Evolutionary conservation across 208 protist species (phyloP).

Genomic region (Novymonas esmeraldas): DNA sequence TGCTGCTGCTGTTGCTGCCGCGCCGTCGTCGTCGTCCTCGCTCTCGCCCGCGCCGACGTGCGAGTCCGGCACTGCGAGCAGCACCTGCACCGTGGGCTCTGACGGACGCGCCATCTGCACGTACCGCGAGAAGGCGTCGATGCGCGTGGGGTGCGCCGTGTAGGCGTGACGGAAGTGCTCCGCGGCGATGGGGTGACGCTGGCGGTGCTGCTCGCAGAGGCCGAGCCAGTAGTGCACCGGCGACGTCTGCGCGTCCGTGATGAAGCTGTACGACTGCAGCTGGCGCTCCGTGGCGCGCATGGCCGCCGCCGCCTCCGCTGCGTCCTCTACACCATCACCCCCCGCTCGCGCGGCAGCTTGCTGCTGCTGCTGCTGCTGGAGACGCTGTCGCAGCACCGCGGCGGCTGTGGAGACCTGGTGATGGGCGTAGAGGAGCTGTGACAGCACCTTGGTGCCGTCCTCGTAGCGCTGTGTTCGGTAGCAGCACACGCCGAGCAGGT

Average conservation of each 20-base stretch:
- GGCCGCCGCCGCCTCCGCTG: neutral
- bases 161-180: constrained; percentile 29
- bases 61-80: constrained; percentile 19
- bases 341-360: neutral
- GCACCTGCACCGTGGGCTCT: constrained; percentile 16
- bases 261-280: constrained; percentile 27
- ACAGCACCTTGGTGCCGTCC: constrained; percentile 59
- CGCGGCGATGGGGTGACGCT: constrained; percentile 22
- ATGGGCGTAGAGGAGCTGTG: constrained; percentile 47
- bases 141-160: constrained; percentile 42
- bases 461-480: constrained; percentile 59
- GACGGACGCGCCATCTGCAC: constrained; percentile 27
- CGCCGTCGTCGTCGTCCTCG: constrained; percentile 4
- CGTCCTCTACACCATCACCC: constrained; percentile 3
- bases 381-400: constrained; percentile 14
- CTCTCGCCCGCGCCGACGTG: constrained; percentile 18
- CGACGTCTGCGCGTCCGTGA: constrained; percentile 24
- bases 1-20: constrained; percentile 4
- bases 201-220: constrained; percentile 48
- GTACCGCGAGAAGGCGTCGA: constrained; percentile 62
- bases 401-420: constrained; percentile 20
- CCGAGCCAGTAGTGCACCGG: constrained; percentile 74
- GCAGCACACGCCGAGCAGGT: constrained; percentile 80
- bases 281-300: constrained; percentile 6
- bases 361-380: constrained; percentile 12